Conservation (phyloP, 352 stramenopile species). For the Phytopythium mirpurense region DNA sequence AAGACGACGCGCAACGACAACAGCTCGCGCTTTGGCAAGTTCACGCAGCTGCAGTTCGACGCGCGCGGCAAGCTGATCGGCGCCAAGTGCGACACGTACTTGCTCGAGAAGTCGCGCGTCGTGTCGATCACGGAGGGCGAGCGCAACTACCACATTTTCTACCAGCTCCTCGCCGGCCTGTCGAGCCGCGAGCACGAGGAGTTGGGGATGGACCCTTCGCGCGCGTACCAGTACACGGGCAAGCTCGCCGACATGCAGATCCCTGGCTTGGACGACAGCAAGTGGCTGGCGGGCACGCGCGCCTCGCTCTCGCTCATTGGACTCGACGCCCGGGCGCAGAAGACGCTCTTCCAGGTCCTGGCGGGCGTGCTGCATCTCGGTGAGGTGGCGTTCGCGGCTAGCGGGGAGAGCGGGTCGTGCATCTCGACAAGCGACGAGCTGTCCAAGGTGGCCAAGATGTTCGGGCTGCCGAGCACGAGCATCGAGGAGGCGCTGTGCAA, state of each 20-base stretch:
- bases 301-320: conserved; percentile 80
- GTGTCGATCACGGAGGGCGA: conserved; percentile 94
- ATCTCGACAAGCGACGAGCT: conserved; percentile 67
- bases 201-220: conserved; percentile 55
- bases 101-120: conserved; percentile 96
- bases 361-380: conserved; percentile 94
- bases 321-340: conserved; percentile 44
- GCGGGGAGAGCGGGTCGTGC: conserved; percentile 60
- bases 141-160: conserved; percentile 98
- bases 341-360: conserved; percentile 79
- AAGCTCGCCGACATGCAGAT: conserved; percentile 75
- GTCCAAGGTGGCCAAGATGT: conserved; percentile 79
- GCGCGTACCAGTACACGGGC: conserved; percentile 73
- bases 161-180: conserved; percentile 87
- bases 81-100: conserved; percentile 91
- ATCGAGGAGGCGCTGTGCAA: conserved; percentile 93
- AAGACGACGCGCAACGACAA: conserved; percentile 94
- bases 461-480: conserved; percentile 80
- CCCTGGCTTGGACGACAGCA: conserved; percentile 77
- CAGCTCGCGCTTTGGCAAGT: conserved; percentile 89
- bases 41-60: conserved; percentile 88
- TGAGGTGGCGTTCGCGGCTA: conserved; percentile 90
- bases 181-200: conserved; percentile 46
- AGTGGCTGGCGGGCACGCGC: conserved; percentile 77
- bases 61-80: conserved; percentile 69